Conservation (phyloP, 192 early-diverging fungal genomes). For the Coemansia asiatica region DNA sequence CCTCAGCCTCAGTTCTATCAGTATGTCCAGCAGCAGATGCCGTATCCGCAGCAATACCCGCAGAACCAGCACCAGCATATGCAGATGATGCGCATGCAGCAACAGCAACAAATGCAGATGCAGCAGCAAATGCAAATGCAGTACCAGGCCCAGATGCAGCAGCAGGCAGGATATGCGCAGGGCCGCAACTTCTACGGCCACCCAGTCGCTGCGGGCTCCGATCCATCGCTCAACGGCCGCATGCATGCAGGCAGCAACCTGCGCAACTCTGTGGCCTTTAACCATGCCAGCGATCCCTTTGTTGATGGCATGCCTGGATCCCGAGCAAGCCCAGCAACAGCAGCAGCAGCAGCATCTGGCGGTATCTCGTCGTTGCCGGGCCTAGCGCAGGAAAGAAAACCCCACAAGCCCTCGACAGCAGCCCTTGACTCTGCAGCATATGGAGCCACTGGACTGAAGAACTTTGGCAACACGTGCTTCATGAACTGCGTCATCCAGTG, state of each 20-base stretch:
- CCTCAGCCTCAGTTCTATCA: not conserved
- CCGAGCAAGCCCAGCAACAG: not conserved
- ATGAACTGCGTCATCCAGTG: constrained; percentile 86
- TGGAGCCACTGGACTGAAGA: constrained; percentile 72
- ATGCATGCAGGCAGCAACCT: constrained; percentile 43
- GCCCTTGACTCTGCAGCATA: constrained; percentile 52
- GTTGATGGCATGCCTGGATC: not conserved
- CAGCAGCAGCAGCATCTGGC: too few relatives aligned
- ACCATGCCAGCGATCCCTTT: constrained; percentile 9
- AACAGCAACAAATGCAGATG: not conserved
- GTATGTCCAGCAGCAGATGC: not conserved
- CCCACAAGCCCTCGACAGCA: constrained; percentile 8
- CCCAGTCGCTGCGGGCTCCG: constrained; percentile 39
- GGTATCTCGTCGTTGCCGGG: not conserved
- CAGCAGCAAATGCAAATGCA: constrained; percentile 5
- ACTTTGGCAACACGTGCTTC: constrained; percentile 84
- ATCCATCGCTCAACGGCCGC: constrained; percentile 48
- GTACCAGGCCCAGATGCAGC: not conserved
- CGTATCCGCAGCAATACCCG: not conserved
- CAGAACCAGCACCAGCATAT: constrained; percentile 5
- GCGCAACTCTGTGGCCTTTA: constrained; percentile 30
- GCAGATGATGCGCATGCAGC: not conserved
- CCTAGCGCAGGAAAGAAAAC: not conserved
- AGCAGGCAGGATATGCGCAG: not conserved
- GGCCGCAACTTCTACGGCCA: constrained; percentile 34